These are phyloP conservation scores for Carallia pectinifolia DNA, from an alignment of 345 rosid species.

Conservation along the genomic window DNA sequence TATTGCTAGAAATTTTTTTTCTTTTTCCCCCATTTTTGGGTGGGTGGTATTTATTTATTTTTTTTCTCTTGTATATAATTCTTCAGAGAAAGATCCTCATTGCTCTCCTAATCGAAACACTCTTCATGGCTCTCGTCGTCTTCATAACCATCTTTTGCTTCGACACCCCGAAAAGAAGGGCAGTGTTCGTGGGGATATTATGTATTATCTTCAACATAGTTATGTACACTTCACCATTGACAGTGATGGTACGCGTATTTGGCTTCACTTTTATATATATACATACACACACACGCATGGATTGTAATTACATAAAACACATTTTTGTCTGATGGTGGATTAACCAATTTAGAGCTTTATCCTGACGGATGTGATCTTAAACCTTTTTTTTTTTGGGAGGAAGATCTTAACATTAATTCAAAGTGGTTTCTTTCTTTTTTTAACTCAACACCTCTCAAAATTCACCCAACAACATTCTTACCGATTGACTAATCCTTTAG, in stretches of 20 bases:
- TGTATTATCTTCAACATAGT: conserved; percentile 14
- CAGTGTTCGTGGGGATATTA: conserved; percentile 15
- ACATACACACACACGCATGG: too few species aligned
- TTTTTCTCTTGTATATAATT: not conserved
- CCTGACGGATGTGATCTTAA: not conserved
- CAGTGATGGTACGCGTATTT: conserved; percentile 13
- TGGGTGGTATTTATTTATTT: not conserved
- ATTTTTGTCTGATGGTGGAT: too few species aligned
- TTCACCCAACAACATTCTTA: too few species aligned
- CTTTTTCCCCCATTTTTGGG: too few species aligned
- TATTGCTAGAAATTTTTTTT: too few species aligned
- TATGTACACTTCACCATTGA: conserved; percentile 23
- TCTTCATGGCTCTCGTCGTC: conserved; percentile 33
- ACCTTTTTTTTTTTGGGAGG: too few species aligned
- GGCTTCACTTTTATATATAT: not conserved
- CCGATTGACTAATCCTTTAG: too few species aligned
- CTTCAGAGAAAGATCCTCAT: conserved; percentile 35
- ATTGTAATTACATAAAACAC: too few species aligned
- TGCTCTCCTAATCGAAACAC: conserved; percentile 34
- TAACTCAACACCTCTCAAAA: too few species aligned
- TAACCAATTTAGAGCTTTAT: not conserved
- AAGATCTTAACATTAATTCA: not conserved
- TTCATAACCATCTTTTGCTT: conserved; percentile 3
- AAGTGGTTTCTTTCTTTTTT: not conserved
- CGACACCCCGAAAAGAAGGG: conserved; percentile 2